Conservation (phyloP, 768 basidiomycete species). For the Suillus luteus region DNA sequence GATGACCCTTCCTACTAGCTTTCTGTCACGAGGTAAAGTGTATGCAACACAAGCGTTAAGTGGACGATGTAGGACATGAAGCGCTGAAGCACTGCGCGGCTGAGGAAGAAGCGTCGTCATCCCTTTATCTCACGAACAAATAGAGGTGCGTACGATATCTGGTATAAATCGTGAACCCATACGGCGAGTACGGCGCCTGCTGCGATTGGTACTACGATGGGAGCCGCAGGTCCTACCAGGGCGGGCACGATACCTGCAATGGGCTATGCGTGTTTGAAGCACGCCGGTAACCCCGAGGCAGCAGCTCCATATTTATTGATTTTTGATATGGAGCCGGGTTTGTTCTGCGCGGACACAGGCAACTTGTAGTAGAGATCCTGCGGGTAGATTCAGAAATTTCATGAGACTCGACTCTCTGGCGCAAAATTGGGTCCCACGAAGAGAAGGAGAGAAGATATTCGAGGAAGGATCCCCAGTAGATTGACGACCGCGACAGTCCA, state of each 20-base stretch:
- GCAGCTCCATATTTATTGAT: too few species aligned
- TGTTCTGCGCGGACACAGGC: too few species aligned
- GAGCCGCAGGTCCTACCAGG: background rate
- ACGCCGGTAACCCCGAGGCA: too few species aligned
- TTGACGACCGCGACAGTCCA: conserved; percentile 80
- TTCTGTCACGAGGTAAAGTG: conserved; percentile 18
- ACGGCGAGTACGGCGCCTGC: background rate
- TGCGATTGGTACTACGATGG: conserved; percentile 5
- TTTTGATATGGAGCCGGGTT: too few species aligned
- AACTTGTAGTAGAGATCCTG: too few species aligned
- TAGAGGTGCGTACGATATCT: background rate
- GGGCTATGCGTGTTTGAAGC: too few species aligned
- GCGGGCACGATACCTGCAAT: background rate
- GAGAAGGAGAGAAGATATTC: conserved; percentile 52
- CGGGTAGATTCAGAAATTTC: too few species aligned
- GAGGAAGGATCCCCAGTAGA: conserved; percentile 58
- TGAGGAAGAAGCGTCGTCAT: background rate
- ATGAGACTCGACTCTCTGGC: conserved; percentile 48
- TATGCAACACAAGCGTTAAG: conserved; percentile 1
- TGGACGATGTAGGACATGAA: conserved; percentile 26
- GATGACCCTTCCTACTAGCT: background rate
- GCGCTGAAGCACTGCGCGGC: conserved; percentile 15
- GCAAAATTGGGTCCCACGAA: conserved; percentile 76
- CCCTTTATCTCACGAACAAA: background rate
- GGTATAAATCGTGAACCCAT: conserved; percentile 8